Percentiles rank a stretch among this genome's conserved stretches.
Evolutionary conservation across 2,329 filamentous ascomycete species (phyloP).

Genomic region (Talaromyces marneffei): DNA sequence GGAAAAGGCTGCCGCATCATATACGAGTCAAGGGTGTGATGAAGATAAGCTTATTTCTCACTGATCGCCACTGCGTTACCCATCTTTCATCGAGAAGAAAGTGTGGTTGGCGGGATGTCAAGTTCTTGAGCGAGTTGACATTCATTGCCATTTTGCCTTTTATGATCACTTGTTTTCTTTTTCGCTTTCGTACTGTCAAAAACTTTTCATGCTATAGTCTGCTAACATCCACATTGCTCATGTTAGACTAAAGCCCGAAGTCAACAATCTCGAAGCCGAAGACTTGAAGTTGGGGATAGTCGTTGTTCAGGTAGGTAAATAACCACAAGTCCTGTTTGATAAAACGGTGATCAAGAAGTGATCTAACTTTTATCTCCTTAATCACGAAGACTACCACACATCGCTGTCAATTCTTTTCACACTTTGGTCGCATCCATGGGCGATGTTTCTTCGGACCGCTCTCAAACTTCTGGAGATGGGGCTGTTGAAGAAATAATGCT

Average conservation of each 20-base stretch:
- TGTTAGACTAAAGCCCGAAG: neutral
- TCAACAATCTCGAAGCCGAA: neutral
- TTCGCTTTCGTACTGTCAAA: neutral
- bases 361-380: neutral
- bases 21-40: neutral
- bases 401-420: neutral
- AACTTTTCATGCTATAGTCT: neutral
- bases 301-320: neutral
- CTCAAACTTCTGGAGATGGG: conserved; percentile 18
- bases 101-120: neutral
- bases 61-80: neutral
- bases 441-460: conserved; percentile 23
- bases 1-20: neutral
- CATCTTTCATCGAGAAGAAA: neutral
- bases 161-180: neutral
- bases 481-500: conserved; percentile 13
- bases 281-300: neutral
- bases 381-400: neutral
- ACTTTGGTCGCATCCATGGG: conserved; percentile 22
- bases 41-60: neutral
- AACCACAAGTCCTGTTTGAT: neutral
- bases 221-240: neutral
- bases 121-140: neutral
- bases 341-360: neutral
- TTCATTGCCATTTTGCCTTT: neutral